Percentiles rank a stretch among this genome's conserved stretches.
phyloP scores from a whole-genome alignment of 345 rosid species.

The Salix koriyanagi region DNA sequence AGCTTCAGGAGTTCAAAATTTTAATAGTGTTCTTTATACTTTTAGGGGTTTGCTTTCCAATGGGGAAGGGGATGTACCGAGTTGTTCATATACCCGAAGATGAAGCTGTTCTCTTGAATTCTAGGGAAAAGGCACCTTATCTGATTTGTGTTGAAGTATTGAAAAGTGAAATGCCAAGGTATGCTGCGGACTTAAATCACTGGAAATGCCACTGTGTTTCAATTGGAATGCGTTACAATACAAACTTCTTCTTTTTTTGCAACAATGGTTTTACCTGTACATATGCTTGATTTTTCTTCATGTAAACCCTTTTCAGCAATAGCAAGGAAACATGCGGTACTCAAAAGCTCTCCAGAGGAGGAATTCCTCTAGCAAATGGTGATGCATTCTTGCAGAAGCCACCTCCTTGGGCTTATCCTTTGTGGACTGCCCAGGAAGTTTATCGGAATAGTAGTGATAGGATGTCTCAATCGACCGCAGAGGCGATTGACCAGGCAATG shows the following conservation, averaged over 20 bases:
- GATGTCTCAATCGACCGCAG: conserved; percentile 89
- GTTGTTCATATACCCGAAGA: conserved; percentile 97
- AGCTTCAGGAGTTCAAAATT: background rate
- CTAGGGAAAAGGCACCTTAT: conserved; percentile 99
- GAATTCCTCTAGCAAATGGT: conserved; percentile 96
- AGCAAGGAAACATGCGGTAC: conserved; percentile 61
- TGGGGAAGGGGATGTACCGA: conserved; percentile 94
- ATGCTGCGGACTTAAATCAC: conserved; percentile 6
- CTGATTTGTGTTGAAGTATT: conserved; percentile 84
- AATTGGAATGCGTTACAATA: background rate
- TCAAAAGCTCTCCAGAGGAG: conserved; percentile 92
- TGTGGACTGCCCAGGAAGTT: conserved; percentile 92
- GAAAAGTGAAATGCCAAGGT: conserved; percentile 84
- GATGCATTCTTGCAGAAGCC: conserved; percentile 94
- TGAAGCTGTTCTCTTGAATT: conserved; percentile 94
- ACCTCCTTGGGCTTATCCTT: conserved; percentile 99
- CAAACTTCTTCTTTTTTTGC: background rate
- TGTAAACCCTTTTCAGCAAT: conserved; percentile 41
- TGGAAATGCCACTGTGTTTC: background rate
- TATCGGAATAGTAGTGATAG: conserved; percentile 97
- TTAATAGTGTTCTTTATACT: conserved; percentile 18
- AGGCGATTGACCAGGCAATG: conserved; percentile 99
- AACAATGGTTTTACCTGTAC: conserved; percentile 2
- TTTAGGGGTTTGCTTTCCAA: conserved; percentile 92
- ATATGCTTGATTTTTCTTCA: conserved; percentile 8